A percentile compares a stretch with the other conserved stretches of the same genome.
phyloP scores from a whole-genome alignment of 129 eudicot genomes.

The Gnaphalium uliginosum region DNA sequence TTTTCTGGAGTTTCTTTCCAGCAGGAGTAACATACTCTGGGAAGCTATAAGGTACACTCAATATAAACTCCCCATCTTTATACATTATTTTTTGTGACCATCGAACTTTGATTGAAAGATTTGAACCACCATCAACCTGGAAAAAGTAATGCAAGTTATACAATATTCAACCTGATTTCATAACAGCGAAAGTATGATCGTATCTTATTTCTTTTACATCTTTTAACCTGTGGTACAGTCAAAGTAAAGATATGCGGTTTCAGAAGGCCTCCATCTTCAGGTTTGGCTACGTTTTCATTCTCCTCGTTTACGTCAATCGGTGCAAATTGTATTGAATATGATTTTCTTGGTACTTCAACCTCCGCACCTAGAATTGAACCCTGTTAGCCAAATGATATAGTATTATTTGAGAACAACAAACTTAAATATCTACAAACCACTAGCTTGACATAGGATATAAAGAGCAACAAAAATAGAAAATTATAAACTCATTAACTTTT shows the following conservation, averaged over 20 bases:
- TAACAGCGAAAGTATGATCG: not conserved
- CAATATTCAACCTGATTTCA: not conserved
- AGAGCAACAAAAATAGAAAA: not conserved
- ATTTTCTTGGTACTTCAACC: slow-evolving; percentile 53
- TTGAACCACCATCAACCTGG: slow-evolving; percentile 85
- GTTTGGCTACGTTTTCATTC: slow-evolving; percentile 31
- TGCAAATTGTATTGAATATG: slow-evolving; percentile 45
- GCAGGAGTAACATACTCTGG: slow-evolving; percentile 90
- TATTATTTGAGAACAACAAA: slow-evolving; percentile 38
- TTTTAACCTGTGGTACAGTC: slow-evolving; percentile 67
- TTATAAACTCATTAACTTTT: not conserved
- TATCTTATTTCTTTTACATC: not conserved
- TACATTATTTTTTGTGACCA: slow-evolving; percentile 76
- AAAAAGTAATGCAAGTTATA: not conserved
- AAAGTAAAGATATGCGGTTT: slow-evolving; percentile 67
- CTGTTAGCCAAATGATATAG: slow-evolving; percentile 65
- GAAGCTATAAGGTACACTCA: slow-evolving; percentile 70
- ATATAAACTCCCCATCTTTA: slow-evolving; percentile 59
- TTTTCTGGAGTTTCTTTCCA: slow-evolving; percentile 71
- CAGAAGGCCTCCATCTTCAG: slow-evolving; percentile 67
- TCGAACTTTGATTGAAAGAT: slow-evolving; percentile 55
- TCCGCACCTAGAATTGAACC: slow-evolving; percentile 90
- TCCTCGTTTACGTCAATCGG: slow-evolving; percentile 34
- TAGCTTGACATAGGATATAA: not conserved
- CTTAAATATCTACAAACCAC: not conserved